A percentile compares a stretch with the other conserved stretches of the same genome.
phyloP scores from a whole-genome alignment of 2,329 filamentous ascomycete genomes.

The Penicillium sp. region DNA sequence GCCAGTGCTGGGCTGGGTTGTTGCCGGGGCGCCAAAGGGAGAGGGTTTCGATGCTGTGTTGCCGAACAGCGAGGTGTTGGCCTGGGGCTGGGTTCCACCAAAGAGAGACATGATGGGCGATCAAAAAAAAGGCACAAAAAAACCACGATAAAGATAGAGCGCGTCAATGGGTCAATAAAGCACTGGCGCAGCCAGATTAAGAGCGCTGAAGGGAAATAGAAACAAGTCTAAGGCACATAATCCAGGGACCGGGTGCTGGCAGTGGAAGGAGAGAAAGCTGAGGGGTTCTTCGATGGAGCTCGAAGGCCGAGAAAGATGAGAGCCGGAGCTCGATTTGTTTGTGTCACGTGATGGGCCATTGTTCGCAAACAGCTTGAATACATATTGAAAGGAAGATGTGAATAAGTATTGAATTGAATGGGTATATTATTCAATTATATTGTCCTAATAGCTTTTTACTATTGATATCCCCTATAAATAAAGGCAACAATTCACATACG shows the following conservation, averaged over 20 bases:
- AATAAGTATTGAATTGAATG: neutral
- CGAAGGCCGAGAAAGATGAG: conserved; percentile 13
- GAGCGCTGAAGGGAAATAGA: neutral
- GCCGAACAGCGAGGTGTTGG: conserved; percentile 25
- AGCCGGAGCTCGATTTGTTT: conserved; percentile 24
- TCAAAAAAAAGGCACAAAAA: conserved; percentile 12
- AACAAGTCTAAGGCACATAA: conserved; percentile 8
- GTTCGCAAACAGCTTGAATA: neutral
- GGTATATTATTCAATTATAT: neutral
- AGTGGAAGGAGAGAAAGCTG: conserved; percentile 12
- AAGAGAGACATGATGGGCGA: conserved; percentile 39
- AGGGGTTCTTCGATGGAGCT: conserved; percentile 19
- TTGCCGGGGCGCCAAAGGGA: conserved; percentile 36
- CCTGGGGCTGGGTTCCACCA: conserved; percentile 24
- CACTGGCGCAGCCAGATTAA: neutral
- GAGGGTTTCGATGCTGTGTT: conserved; percentile 32
- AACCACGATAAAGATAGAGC: conserved; percentile 8
- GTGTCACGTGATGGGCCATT: conserved; percentile 15
- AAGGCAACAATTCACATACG: neutral
- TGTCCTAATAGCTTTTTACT: neutral
- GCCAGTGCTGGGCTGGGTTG: conserved; percentile 24
- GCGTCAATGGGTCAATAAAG: neutral
- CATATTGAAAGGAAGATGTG: neutral
- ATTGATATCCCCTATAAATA: no score
- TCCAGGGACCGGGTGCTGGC: conserved; percentile 1